Base-by-base conservation (phyloP, 2,329 filamentous ascomycete species). In the Colletotrichum sp. region DNA sequence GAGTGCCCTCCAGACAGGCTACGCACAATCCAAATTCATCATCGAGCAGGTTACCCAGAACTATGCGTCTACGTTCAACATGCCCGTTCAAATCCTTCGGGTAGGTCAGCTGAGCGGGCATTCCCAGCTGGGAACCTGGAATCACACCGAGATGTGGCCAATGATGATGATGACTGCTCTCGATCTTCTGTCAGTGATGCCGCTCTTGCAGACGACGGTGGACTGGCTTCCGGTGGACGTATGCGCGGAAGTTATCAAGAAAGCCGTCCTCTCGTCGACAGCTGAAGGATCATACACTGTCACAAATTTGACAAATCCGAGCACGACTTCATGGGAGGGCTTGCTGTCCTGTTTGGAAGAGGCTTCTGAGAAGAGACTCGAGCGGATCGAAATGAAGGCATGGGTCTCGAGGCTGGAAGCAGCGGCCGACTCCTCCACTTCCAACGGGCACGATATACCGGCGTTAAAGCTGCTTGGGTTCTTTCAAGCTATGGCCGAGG, bases 11-110 rank as follows among this genome's bases (percentile, higher is more conserved):
- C 18, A 69, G 7, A 75, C 69, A 2, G 72, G 72, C 3, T 75
- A 75, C 13, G 72, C 72, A 13, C 72, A 72, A 18, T 75, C 72
- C 52, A 75, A 75, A 4, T 75, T 67, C 52, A 55, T 75, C n/a
- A 24, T 57, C 8, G 72, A 75, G 24, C 72, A 67, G 16, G 12
- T 75, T 10, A 26, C 72, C 2, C 72, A 67, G 24, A 24, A 75
- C 24, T 75, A 52, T 4, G 36, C 62, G 6, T 66, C 69, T 2
- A 12, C n/a, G 3, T 52, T 30, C 10, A 39, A 30, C 12, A 5
- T 67, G 4, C 62, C 72, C 8, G 60, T 65, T 6, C 69, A 16
- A 0, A 44, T 75, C 1, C 52, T 75, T 5, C 62, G 72, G 5
- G 72, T 75, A 4, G 69, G 72, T 15, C 72, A 75, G 36, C 69